phyloP scores from a whole-genome alignment of 768 basidiomycete species.

The Amanita rimosa region DNA sequence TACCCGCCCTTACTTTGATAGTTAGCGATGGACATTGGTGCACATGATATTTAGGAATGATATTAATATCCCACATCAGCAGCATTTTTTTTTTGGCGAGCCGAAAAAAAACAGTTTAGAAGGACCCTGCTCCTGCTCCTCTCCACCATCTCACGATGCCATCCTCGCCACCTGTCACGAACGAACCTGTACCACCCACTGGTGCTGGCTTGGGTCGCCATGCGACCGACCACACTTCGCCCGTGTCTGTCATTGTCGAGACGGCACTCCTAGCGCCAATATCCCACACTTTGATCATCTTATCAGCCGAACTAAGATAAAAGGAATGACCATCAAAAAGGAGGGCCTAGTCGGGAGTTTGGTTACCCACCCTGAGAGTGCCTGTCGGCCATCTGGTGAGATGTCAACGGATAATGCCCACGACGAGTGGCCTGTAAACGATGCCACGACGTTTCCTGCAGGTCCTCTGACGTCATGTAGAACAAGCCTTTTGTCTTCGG shows the following conservation, averaged over 20 bases:
- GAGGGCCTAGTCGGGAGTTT: neutral
- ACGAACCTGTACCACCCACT: conserved; percentile 47
- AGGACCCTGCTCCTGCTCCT: conserved; percentile 38
- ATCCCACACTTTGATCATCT: conserved; percentile 83
- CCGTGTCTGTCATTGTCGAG: conserved; percentile 66
- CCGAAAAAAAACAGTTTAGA: neutral
- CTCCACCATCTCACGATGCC: conserved; percentile 72
- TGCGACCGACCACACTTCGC: conserved; percentile 77
- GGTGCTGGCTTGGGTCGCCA: conserved; percentile 61
- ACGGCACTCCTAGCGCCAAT: conserved; percentile 62
- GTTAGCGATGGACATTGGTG: too few relatives aligned
- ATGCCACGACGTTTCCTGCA: conserved; percentile 72
- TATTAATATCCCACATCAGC: too few relatives aligned
- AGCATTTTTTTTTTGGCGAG: too few relatives aligned
- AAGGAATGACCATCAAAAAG: neutral
- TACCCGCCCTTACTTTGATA: too few relatives aligned
- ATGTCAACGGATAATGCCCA: conserved; percentile 84
- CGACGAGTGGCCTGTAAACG: conserved; percentile 79
- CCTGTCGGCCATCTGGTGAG: conserved; percentile 47
- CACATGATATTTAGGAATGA: too few relatives aligned
- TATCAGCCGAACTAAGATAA: conserved; percentile 64
- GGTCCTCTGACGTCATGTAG: conserved; percentile 82
- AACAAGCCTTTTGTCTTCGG: conserved; percentile 87
- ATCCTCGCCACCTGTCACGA: conserved; percentile 68
- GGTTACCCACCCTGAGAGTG: conserved; percentile 34